Evolutionary conservation across 2,329 filamentous ascomycete genomes (phyloP).

Genomic region (Botrytis pseudocinerea): DNA sequence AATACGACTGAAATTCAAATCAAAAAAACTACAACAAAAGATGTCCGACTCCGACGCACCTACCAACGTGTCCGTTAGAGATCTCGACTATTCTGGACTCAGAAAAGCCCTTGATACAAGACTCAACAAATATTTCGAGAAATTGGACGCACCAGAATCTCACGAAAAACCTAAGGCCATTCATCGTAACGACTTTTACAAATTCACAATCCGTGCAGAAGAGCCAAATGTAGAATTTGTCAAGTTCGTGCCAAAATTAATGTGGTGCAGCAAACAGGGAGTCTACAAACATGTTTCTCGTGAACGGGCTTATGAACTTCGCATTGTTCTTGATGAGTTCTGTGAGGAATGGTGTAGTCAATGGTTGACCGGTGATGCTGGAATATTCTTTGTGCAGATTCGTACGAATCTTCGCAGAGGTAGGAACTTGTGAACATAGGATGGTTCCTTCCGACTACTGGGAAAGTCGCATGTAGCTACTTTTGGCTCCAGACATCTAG

Average conservation of each 20-base stretch:
- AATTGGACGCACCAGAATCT: not conserved
- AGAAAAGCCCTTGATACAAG: not conserved
- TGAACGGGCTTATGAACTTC: not conserved
- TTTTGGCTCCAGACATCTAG: not conserved
- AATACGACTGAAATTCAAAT: not conserved
- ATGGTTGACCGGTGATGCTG: not conserved
- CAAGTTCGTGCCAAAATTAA: not conserved
- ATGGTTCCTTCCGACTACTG: not conserved
- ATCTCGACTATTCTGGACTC: not conserved
- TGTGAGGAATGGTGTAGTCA: not conserved
- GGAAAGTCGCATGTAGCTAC: not conserved
- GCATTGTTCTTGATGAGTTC: not conserved
- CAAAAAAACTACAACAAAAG: not conserved
- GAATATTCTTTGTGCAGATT: conserved; percentile 1
- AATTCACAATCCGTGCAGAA: conserved; percentile 1
- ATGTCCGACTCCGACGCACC: not conserved
- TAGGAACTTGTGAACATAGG: not conserved
- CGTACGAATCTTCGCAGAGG: conserved; percentile 1
- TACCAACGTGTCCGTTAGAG: not conserved
- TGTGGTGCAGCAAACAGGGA: not conserved
- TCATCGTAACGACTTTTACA: not conserved
- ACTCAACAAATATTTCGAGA: not conserved
- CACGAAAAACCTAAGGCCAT: not conserved
- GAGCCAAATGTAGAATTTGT: not conserved
- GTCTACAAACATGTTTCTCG: not conserved